Percentiles rank a stretch among this genome's conserved stretches.
Evolutionary conservation across 2,329 filamentous ascomycete species (phyloP).

Genomic region (Xylariaceae sp.): DNA sequence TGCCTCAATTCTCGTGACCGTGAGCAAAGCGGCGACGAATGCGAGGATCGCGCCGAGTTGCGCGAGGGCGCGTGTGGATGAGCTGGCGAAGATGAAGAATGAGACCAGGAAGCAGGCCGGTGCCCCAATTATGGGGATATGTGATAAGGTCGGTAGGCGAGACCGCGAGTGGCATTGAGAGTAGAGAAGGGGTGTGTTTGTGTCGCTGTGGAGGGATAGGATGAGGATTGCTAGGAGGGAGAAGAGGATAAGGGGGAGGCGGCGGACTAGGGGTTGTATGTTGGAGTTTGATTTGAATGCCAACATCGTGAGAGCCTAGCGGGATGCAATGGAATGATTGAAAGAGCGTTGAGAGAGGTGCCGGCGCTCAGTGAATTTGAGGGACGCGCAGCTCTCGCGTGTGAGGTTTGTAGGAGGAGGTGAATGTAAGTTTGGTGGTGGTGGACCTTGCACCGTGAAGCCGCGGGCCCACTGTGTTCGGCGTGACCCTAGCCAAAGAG

Average conservation of each 20-base stretch:
- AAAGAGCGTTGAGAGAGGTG: too few species aligned
- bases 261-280: conserved; percentile 44
- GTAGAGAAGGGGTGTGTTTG: conserved; percentile 50
- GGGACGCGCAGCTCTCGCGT: too few species aligned
- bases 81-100: conserved; percentile 44
- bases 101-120: conserved; percentile 47
- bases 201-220: conserved; percentile 45
- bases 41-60: conserved; percentile 41
- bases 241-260: conserved; percentile 48
- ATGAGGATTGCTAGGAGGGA: conserved; percentile 38
- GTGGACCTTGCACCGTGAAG: too few species aligned
- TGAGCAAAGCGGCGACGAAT: conserved; percentile 45
- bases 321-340: too few species aligned
- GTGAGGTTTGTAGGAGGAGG: too few species aligned
- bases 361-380: too few species aligned
- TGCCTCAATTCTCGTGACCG: conserved; percentile 47
- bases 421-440: too few species aligned
- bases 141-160: conserved; percentile 41
- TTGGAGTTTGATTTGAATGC: not conserved
- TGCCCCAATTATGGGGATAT: conserved; percentile 42
- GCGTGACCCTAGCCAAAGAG: too few species aligned
- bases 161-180: conserved; percentile 50
- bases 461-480: too few species aligned
- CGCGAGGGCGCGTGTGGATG: conserved; percentile 38
- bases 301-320: too few species aligned